These are phyloP conservation scores for Corchorus capsularis DNA, from an alignment of 345 rosid genomes.

Conservation along the genomic window DNA sequence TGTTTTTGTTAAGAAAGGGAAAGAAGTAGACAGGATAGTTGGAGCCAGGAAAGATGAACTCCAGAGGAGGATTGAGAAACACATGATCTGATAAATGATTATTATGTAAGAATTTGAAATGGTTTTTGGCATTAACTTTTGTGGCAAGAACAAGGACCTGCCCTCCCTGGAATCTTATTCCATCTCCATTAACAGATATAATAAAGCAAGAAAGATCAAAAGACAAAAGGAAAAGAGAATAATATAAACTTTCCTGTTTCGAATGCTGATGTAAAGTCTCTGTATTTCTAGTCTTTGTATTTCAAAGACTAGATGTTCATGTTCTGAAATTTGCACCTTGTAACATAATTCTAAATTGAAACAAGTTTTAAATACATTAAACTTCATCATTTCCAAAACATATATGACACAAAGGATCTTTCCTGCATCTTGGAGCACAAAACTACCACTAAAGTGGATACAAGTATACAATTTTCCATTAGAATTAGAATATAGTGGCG, in stretches of 20 bases:
- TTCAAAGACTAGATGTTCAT: neutral
- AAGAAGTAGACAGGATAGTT: slow-evolving; percentile 53
- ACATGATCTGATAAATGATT: slow-evolving; percentile 16
- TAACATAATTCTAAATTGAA: neutral
- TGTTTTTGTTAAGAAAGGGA: slow-evolving; percentile 63
- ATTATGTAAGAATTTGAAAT: neutral
- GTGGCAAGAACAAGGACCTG: neutral
- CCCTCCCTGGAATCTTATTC: neutral
- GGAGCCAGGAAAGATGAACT: slow-evolving; percentile 61
- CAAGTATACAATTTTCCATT: slow-evolving; percentile 21
- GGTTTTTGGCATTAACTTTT: neutral
- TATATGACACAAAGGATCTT: slow-evolving; percentile 14
- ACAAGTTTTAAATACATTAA: slow-evolving; percentile 13
- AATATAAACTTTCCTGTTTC: too few species aligned
- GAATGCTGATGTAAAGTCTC: too few species aligned
- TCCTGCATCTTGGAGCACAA: neutral
- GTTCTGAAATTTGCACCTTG: too few species aligned
- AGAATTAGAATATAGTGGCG: slow-evolving; percentile 21
- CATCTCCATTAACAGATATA: neutral
- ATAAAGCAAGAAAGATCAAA: neutral
- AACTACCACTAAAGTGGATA: slow-evolving; percentile 14
- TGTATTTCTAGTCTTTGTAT: neutral
- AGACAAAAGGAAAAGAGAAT: neutral
- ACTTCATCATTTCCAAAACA: slow-evolving; percentile 10
- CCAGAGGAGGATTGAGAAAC: slow-evolving; percentile 58